Evolutionary conservation across 768 basidiomycete genomes (phyloP).

Genomic region (Rhizopogon sp.): DNA sequence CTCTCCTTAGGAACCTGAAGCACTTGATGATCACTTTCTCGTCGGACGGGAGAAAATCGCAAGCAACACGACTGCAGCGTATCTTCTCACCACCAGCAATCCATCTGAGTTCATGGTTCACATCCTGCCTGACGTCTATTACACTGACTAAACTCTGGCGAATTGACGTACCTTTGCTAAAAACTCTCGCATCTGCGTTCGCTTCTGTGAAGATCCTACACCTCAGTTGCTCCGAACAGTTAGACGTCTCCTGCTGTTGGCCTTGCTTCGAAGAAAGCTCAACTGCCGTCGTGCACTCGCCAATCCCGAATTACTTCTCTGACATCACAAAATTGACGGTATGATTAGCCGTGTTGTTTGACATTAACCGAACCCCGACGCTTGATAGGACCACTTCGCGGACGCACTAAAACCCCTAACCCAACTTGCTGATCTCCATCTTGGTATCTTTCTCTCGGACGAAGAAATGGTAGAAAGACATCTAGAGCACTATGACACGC

Average conservation of each 20-base stretch:
- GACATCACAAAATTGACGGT: conserved; percentile 47
- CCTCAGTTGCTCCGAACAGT: conserved; percentile 55
- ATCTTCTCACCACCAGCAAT: conserved; percentile 28
- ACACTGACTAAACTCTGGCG: conserved; percentile 51
- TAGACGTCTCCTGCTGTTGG: conserved; percentile 58
- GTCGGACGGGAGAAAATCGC: conserved; percentile 40
- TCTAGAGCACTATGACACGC: conserved; percentile 24
- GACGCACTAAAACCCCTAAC: conserved; percentile 40
- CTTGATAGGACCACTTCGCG: conserved; percentile 36
- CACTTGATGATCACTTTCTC: conserved; percentile 38
- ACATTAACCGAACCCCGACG: conserved; percentile 2
- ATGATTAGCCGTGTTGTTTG: conserved; percentile 19
- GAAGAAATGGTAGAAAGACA: conserved; percentile 45
- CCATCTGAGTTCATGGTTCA: conserved; percentile 12
- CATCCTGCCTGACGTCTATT: conserved; percentile 39
- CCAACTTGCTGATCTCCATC: conserved; percentile 43
- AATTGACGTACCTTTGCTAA: conserved; percentile 47
- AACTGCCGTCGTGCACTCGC: conserved; percentile 52
- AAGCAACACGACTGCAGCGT: conserved; percentile 30
- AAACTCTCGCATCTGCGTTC: conserved; percentile 40
- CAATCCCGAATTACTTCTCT: conserved; percentile 48
- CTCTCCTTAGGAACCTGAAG: conserved; percentile 30
- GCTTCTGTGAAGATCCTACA: conserved; percentile 43
- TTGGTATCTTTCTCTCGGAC: conserved; percentile 62
- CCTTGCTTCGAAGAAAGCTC: conserved; percentile 60